Evolutionary conservation across 2,329 filamentous ascomycete species (phyloP).

Genomic region (Verticillium klebahnii): DNA sequence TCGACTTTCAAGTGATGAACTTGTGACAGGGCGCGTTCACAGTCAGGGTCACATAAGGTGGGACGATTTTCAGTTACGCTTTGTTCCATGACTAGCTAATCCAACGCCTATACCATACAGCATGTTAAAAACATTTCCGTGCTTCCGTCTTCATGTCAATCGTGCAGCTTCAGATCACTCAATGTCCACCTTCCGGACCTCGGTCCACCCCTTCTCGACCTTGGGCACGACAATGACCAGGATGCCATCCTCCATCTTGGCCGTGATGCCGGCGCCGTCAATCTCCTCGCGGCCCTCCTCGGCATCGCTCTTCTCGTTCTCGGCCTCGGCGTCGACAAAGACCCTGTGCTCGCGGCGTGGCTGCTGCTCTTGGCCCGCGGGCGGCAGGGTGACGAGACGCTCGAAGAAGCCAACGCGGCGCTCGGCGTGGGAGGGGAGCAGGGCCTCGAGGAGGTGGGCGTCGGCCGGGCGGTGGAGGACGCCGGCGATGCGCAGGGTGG

Average conservation of each 20-base stretch:
- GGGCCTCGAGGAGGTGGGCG: slow-evolving; percentile 60
- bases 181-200: slow-evolving; percentile 57
- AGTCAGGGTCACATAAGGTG: background rate
- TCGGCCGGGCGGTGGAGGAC: slow-evolving; percentile 69
- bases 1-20: too few relatives aligned
- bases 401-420: slow-evolving; percentile 72
- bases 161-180: slow-evolving; percentile 26
- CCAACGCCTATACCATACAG: background rate
- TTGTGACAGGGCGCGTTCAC: too few relatives aligned
- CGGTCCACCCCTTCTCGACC: slow-evolving; percentile 60
- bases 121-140: too few relatives aligned
- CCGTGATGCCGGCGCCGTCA: slow-evolving; percentile 63
- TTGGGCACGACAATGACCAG: slow-evolving; percentile 75
- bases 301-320: slow-evolving; percentile 35
- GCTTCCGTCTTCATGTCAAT: too few relatives aligned
- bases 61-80: background rate
- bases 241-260: slow-evolving; percentile 75
- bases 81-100: background rate
- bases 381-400: slow-evolving; percentile 60
- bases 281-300: slow-evolving; percentile 49
- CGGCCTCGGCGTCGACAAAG: slow-evolving; percentile 25
- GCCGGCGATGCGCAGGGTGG: slow-evolving; percentile 62
- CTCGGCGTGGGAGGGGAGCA: slow-evolving; percentile 54
- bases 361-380: slow-evolving; percentile 17
- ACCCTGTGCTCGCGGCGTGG: background rate